Conservation (phyloP, 495 filamentous ascomycete species). For the Podospora bellae-mahoneyi region DNA sequence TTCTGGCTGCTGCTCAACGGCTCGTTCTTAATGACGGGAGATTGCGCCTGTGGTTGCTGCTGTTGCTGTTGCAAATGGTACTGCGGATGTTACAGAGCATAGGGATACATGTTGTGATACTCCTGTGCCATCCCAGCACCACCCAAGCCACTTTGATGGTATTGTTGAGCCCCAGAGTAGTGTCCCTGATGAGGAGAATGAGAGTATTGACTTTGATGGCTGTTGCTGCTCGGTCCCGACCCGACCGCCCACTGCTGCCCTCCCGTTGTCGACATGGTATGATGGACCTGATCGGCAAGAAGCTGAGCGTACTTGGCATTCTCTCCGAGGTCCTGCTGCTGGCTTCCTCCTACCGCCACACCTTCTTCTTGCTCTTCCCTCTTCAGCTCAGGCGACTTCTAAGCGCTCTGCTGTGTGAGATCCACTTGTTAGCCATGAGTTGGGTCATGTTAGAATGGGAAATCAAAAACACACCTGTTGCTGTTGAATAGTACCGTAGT, state of each 20-base stretch:
- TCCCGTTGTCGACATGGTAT: background rate
- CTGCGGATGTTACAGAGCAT: background rate
- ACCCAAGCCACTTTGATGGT: background rate
- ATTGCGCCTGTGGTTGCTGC: background rate
- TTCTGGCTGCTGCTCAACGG: background rate
- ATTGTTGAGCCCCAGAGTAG: background rate
- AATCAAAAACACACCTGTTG: constrained; percentile 65
- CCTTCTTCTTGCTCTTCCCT: background rate
- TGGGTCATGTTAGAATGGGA: background rate
- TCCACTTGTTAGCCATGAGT: constrained; percentile 5
- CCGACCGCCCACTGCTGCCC: background rate
- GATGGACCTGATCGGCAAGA: background rate
- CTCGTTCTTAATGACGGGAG: background rate
- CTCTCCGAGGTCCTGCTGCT: background rate
- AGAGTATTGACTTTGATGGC: background rate
- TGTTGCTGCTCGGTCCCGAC: background rate
- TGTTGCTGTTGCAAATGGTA: background rate
- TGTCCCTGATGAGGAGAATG: background rate
- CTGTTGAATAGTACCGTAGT: constrained; percentile 75
- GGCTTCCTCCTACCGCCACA: background rate
- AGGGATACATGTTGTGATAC: background rate
- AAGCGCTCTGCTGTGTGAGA: constrained; percentile 28
- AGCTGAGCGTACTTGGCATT: background rate
- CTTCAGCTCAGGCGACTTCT: constrained; percentile 15
- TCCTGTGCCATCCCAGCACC: background rate